A percentile compares a stretch with the other conserved stretches of the same genome.
phyloP scores from a whole-genome alignment of 768 basidiomycete genomes.

The Lentinula lateritia region DNA sequence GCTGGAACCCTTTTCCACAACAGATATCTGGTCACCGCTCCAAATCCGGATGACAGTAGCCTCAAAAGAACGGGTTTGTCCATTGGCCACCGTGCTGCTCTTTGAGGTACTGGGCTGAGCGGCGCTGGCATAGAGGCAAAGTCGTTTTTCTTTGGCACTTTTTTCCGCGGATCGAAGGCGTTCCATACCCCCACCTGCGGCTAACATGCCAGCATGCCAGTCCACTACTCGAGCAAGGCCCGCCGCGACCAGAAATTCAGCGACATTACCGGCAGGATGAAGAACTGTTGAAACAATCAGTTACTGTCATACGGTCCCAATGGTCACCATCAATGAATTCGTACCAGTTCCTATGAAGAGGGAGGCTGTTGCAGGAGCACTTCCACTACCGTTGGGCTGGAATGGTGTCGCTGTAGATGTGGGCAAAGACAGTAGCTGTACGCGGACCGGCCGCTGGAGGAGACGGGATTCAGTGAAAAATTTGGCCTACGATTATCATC shows the following conservation, averaged over 20 bases:
- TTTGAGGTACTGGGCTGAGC: constrained; percentile 39
- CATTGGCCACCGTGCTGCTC: constrained; percentile 37
- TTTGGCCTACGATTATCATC: constrained; percentile 56
- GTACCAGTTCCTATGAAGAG: constrained; percentile 85
- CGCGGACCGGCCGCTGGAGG: constrained; percentile 72
- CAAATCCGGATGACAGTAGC: constrained; percentile 82
- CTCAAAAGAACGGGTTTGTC: constrained; percentile 57
- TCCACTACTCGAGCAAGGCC: constrained; percentile 92
- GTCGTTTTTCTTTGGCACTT: constrained; percentile 68
- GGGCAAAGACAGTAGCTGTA: constrained; percentile 76
- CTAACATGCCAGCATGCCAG: constrained; percentile 97
- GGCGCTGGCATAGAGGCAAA: constrained; percentile 61
- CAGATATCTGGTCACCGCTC: constrained; percentile 88
- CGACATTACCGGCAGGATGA: constrained; percentile 93
- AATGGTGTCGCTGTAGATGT: constrained; percentile 77
- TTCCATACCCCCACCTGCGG: constrained; percentile 80
- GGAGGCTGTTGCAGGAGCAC: constrained; percentile 62
- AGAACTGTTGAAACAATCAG: constrained; percentile 41
- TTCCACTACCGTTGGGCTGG: constrained; percentile 48
- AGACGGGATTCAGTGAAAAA: constrained; percentile 90
- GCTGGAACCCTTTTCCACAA: constrained; percentile 62
- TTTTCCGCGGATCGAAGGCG: constrained; percentile 81
- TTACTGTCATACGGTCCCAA: background rate
- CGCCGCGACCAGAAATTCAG: constrained; percentile 76
- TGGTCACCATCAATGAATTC: constrained; percentile 15